Evolutionary conservation across 73 alveolate species (phyloP).

Genomic region (Paramecium tetraurelia): DNA sequence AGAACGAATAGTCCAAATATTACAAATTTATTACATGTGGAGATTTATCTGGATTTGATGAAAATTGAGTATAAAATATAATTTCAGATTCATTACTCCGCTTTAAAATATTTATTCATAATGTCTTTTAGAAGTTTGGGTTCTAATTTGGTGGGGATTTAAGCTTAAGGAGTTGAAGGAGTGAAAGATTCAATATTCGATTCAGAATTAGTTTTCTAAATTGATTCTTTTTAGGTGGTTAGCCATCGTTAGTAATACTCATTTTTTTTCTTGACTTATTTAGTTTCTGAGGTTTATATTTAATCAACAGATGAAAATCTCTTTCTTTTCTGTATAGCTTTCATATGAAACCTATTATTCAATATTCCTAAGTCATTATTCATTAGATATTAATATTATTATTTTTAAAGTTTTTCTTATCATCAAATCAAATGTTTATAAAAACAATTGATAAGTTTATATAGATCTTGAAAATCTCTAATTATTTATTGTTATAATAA

Average conservation of each 20-base stretch:
- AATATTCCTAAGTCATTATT: background rate
- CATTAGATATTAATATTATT: background rate
- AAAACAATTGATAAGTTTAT: background rate
- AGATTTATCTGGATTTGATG: conserved; percentile 65
- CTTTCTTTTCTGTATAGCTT: background rate
- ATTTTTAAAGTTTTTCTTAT: background rate
- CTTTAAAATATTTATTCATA: background rate
- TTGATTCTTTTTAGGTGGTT: background rate
- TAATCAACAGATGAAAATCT: background rate
- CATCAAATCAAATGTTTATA: background rate
- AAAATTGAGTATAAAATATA: conserved; percentile 42
- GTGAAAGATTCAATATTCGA: background rate
- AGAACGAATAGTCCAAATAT: conserved; percentile 44
- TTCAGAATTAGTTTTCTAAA: background rate
- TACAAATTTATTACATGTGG: conserved; percentile 61
- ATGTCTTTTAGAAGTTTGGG: background rate
- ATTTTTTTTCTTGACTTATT: background rate
- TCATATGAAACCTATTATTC: background rate
- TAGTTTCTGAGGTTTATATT: background rate
- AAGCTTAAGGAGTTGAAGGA: background rate
- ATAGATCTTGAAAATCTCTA: too few species aligned
- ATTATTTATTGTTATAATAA: too few species aligned
- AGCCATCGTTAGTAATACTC: background rate
- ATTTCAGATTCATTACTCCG: background rate
- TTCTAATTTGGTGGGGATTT: background rate